Evolutionary conservation across 2,329 filamentous ascomycete genomes (phyloP).

Genomic region (Uncinocarpus reesii): DNA sequence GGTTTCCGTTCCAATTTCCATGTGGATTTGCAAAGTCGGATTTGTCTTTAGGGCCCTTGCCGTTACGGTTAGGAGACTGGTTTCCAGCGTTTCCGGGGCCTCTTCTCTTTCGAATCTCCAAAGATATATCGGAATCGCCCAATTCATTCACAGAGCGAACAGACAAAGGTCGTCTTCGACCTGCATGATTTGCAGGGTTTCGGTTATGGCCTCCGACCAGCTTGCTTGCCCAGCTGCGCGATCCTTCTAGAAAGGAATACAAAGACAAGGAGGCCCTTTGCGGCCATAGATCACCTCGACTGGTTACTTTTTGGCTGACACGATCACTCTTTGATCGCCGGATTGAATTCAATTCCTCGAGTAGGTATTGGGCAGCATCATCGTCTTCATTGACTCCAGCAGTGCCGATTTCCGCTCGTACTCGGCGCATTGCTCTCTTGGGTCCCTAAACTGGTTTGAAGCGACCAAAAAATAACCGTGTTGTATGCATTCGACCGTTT

Average conservation of each 20-base stretch:
- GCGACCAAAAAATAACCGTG: too few relatives aligned
- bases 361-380: not conserved
- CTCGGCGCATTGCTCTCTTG: not conserved
- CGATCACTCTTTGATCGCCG: not conserved
- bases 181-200: not conserved
- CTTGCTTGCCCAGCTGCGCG: not conserved
- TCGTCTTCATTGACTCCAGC: not conserved
- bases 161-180: not conserved
- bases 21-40: too few relatives aligned
- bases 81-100: not conserved
- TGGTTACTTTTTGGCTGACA: not conserved
- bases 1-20: not conserved
- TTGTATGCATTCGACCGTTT: too few relatives aligned
- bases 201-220: not conserved
- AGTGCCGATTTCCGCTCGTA: too few relatives aligned
- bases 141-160: not conserved
- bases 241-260: not conserved
- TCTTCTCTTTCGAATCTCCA: not conserved
- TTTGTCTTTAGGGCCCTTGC: too few relatives aligned
- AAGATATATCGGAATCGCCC: not conserved
- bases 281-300: not conserved
- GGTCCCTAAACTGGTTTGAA: not conserved
- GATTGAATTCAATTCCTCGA: not conserved
- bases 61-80: not conserved
- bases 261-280: not conserved